Evolutionary conservation across 2,329 filamentous ascomycete species (phyloP), one percentile per base, ranked within the genome.

Genomic region (Nemania sp.): DNA sequence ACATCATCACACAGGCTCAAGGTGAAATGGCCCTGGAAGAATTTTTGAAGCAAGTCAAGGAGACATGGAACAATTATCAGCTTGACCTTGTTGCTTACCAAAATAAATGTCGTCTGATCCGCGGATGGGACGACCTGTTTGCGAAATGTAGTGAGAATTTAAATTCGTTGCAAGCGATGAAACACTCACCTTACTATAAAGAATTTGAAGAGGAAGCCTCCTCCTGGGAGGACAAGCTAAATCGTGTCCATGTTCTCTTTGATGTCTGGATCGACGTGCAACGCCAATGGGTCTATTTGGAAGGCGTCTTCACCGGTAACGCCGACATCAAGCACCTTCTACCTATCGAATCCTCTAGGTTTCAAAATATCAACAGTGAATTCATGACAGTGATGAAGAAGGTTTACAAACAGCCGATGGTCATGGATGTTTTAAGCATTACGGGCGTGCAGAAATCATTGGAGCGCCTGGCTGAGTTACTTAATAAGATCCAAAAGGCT

Each of bases 251-350:
- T 69, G 91, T 99, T 14, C 81, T 99, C 8, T 99, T 99, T 67
- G 94, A 99, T 71, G 92, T 99, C 14, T 99, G 95, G 95, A 99
- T 99, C 65, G 95, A 99, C 73, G 95, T 99, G n/a, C 94, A 99
- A 72, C 88, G 95, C 57, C 94, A 99, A 75, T 99, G 94, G 94
- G 94, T 99, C 6, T 99, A 99, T 71, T 83, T 99, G 5, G 95
- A 99, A 74, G 94, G 94, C 62, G 94, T 99, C 28, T 99, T 99
- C 70, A 97, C 93, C 1, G 94, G 94, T 54, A 99, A 99, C 68
- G 93, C 91, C 33, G 94, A 99, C 68, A 99, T 99, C 78, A 99
- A 97, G 75, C 93, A 97, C 71, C 79, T 99, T 46, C 82, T 99
- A 19, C 95, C 95, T 4, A 92, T 96, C 59, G 94, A 99, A 70